Base-by-base conservation (phyloP, 2,329 filamentous ascomycete genomes). In the Knoxdaviesia proteae region DNA sequence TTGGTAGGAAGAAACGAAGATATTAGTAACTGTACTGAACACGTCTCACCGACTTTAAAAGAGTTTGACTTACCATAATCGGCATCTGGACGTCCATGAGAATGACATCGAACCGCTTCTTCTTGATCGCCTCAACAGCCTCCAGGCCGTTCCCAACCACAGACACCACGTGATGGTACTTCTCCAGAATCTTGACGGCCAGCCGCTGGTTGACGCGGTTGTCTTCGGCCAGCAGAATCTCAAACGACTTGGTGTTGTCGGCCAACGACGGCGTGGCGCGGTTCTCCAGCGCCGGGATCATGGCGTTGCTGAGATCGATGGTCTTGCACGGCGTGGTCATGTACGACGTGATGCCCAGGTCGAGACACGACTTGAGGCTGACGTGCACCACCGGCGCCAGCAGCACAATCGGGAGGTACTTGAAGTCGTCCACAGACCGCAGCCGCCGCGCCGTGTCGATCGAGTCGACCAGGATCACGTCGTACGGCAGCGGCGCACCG, bases 61-160 rank as follows among this genome's bases (percentile, higher is more conserved):
- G 32, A 11, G n/a, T 4, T 34, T 8, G 34, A 49, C 74, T 64
- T 62, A 82, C 78, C 87, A 96, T 96, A 53, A 96, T 82, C n/a
- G 90, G 90, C 90, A 98, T 98, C 58, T 96, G 90, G 11, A 98
- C 90, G 56, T 98, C 90, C 90, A 98, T 98, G 40, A 98, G 70
- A 49, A 98, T 90, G 47, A 94, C 84, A 58, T 98, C 90, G 57
- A 92, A 98, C 56, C 84, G 80, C 62, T 81, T 88, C 56, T 79
- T 75, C 67, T 92, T 87, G 51, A 94, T 77, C n/a, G 82, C 78
- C 55, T 94, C 82, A 9, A 96, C 77, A 1, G 90, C 90, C 55
- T 96, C 88, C 49, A 87, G 71, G 47, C 90, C 90, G 56, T 98
- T 98, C 52, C 87, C 84, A 38, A 94, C 90, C 30, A 98, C 90